These are phyloP conservation scores for Apiotrichum akiyoshidainum DNA, from an alignment of 1,284 basidiomycete genomes.

Conservation along the genomic window DNA sequence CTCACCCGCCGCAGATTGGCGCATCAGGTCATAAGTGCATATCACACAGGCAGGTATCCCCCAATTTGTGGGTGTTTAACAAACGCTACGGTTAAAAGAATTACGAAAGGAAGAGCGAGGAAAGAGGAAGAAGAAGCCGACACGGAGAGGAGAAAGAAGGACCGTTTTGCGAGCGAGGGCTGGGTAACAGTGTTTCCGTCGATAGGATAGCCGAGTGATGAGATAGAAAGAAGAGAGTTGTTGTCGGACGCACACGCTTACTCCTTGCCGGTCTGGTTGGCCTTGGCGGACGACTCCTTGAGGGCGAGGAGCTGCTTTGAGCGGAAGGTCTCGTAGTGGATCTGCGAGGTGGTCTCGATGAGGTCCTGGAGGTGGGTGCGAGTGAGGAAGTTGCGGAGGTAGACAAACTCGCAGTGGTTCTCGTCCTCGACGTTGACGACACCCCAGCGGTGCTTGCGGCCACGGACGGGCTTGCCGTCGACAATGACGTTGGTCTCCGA, in stretches of 20 bases:
- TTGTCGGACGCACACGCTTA: conserved; percentile 4
- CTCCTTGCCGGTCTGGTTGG: conserved; percentile 22
- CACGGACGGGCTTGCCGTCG: conserved; percentile 90
- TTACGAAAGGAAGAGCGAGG: not conserved
- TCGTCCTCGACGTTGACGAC: conserved; percentile 97
- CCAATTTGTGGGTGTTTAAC: conserved; percentile 2
- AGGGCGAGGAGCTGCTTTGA: conserved; percentile 73
- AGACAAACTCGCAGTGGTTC: conserved; percentile 95
- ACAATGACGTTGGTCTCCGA: conserved; percentile 92
- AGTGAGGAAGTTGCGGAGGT: conserved; percentile 94
- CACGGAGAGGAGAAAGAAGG: not conserved
- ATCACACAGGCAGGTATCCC: conserved; percentile 7
- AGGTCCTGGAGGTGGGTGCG: conserved; percentile 89
- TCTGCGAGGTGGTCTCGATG: conserved; percentile 97
- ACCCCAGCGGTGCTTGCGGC: conserved; percentile 96
- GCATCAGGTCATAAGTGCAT: conserved; percentile 10
- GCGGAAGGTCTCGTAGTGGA: conserved; percentile 99
- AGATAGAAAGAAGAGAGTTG: not conserved
- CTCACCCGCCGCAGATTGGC: not conserved
- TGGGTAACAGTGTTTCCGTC: no score
- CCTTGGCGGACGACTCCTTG: conserved; percentile 50
- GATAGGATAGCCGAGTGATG: no score
- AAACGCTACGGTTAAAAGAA: not conserved
- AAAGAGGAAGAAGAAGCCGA: not conserved
- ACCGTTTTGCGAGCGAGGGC: not conserved